Conservation (phyloP, 805 yeast species). For the Zygoascus flipseniorum region DNA sequence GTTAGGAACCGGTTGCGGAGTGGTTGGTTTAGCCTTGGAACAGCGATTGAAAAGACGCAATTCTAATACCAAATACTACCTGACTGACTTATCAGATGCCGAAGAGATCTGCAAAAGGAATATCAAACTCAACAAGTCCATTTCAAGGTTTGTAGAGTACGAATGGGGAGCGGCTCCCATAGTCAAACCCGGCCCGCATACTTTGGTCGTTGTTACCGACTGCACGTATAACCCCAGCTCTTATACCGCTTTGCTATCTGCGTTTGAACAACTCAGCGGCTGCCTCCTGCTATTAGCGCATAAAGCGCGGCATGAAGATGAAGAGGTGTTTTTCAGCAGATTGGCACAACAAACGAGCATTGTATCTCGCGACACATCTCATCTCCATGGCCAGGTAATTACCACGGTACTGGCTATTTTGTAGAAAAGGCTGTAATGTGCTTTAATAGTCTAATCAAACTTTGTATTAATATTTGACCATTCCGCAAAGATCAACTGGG, state of each 20-base stretch:
- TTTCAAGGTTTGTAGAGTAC: conserved; percentile 24
- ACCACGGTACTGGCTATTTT: conserved; percentile 4
- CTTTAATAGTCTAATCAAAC: no score
- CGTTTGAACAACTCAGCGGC: background rate
- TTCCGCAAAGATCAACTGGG: no score
- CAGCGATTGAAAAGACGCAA: conserved; percentile 15
- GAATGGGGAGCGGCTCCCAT: conserved; percentile 31
- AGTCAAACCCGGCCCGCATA: conserved; percentile 12
- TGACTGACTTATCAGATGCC: conserved; percentile 35
- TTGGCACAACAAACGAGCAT: conserved; percentile 2
- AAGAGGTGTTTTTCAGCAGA: conserved; percentile 15
- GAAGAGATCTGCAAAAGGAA: conserved; percentile 29
- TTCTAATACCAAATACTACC: conserved; percentile 11
- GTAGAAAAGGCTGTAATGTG: no score
- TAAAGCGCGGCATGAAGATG: conserved; percentile 23
- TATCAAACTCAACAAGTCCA: conserved; percentile 20
- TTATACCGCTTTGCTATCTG: conserved; percentile 27
- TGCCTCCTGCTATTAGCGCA: conserved; percentile 29
- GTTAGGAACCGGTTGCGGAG: conserved; percentile 38
- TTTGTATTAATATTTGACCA: no score
- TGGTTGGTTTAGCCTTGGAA: conserved; percentile 29
- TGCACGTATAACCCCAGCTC: conserved; percentile 37
- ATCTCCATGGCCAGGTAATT: conserved; percentile 8
- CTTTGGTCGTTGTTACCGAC: conserved; percentile 34
- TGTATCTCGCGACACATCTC: conserved; percentile 1